Evolutionary conservation across 495 filamentous ascomycete genomes (phyloP), one percentile per base, ranked within the genome.

Genomic region (Penicillium cataractarum): DNA sequence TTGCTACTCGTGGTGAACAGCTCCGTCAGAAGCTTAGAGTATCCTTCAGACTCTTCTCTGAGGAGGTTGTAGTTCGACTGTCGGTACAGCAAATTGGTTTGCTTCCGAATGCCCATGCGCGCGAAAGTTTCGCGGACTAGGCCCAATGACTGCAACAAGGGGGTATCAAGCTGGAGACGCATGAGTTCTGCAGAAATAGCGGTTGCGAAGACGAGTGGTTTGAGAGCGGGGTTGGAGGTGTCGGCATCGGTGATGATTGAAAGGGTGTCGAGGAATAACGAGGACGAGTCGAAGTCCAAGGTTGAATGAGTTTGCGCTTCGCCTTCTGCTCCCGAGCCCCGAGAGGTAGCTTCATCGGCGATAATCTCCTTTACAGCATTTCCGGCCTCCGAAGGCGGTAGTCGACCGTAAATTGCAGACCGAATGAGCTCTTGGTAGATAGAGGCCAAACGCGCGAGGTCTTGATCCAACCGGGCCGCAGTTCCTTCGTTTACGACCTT

Each of bases 41-140:
- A 99, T 32, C 96, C 96, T 75, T 99, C 96, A 0, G 92, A 90
- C 75, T 99, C 96, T 80, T 99, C 96, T 32, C 96, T 86, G 19
- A 99, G 80, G 3, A 99, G 80, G 68, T 99, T 99, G 79, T 97
- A 97, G 71, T 96, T 97, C 1, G 92, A 91, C 71, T 98, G 96
- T 49, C 92, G 89, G 69, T 99, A 99, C 3, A 98, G 85, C 19
- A 94, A 76, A 67, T 95, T 92, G 8, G 96, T 99, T 56, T 92
- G 88, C 64, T 96, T 92, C 55, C 93, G 88, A 63, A 96, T 90
- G 4, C 87, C 89, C 69, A 93, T 86, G 52, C 88, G 86, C n/a
- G 83, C 79, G 70, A 97, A 99, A 0, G 88, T 91, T 5, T 88
- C 85, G n/a, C 92, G 88, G 51, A 97, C 90, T 53, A 99, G 78